phyloP scores from a whole-genome alignment of 1,284 basidiomycete genomes.

The Golubevia sp. region DNA sequence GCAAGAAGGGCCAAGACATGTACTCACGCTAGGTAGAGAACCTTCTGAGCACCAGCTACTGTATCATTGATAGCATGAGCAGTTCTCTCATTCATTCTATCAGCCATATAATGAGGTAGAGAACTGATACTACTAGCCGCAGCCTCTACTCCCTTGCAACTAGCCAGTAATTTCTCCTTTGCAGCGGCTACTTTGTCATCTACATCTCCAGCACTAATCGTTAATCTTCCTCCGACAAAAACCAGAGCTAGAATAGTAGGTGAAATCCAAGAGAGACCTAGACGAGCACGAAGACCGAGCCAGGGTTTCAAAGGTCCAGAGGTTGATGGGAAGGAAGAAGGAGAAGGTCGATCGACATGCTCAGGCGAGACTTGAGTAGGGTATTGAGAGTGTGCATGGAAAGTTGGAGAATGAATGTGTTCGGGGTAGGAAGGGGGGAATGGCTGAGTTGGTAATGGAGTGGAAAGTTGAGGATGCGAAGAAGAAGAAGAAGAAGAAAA shows the following conservation, averaged over 20 bases:
- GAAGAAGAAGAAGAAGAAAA: too few relatives aligned
- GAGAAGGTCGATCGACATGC: too few relatives aligned
- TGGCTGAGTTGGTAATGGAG: too few relatives aligned
- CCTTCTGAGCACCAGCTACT: conserved; percentile 72
- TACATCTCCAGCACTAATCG: conserved; percentile 73
- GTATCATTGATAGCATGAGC: conserved; percentile 76
- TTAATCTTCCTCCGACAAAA: conserved; percentile 80
- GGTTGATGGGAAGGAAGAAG: too few relatives aligned
- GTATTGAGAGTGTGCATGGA: too few relatives aligned
- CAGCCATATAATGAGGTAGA: conserved; percentile 83
- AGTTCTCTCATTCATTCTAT: conserved; percentile 79
- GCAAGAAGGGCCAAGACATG: not conserved
- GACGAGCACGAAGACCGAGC: conserved; percentile 77
- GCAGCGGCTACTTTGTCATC: conserved; percentile 72
- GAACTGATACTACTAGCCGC: conserved; percentile 81
- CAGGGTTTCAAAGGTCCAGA: conserved; percentile 80
- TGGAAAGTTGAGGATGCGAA: too few relatives aligned
- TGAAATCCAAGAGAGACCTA: conserved; percentile 77
- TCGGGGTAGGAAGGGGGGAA: too few relatives aligned
- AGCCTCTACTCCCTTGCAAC: conserved; percentile 79
- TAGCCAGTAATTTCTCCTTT: conserved; percentile 74
- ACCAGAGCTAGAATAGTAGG: conserved; percentile 76
- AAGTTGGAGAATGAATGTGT: too few relatives aligned
- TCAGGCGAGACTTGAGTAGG: too few relatives aligned
- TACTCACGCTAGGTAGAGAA: conserved; percentile 21